Percentiles rank a stretch among this genome's conserved stretches.
Conservation (phyloP, 176 grass and related monocot species). For the Juncus inflexus region DNA sequence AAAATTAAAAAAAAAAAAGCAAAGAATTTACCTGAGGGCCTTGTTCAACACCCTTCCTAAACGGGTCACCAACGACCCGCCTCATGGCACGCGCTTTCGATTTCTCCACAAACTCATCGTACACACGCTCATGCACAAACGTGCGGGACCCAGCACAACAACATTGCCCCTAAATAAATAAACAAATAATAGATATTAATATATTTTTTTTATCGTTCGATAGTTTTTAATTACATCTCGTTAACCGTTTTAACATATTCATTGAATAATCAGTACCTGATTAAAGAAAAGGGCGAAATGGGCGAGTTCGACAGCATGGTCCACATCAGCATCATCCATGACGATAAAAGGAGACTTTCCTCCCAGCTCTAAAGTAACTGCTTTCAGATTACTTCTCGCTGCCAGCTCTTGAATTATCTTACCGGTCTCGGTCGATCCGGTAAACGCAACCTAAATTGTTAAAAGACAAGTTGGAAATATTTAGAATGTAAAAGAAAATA, state of each 20-base stretch:
- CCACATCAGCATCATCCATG: conserved; percentile 82
- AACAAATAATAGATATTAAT: conserved; percentile 6
- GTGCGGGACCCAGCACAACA: conserved; percentile 93
- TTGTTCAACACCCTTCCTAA: conserved; percentile 74
- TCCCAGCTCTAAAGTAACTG: conserved; percentile 87
- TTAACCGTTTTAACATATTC: conserved; percentile 4
- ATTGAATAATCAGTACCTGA: conserved; percentile 42
- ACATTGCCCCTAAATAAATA: conserved; percentile 68
- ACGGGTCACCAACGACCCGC: conserved; percentile 90
- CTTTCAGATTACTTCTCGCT: conserved; percentile 88
- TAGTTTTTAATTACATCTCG: not conserved
- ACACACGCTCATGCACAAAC: conserved; percentile 82
- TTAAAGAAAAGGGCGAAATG: conserved; percentile 92
- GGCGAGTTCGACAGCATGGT: conserved; percentile 84
- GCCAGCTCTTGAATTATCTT: conserved; percentile 77
- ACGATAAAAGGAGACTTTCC: conserved; percentile 92
- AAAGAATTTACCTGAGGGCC: conserved; percentile 61
- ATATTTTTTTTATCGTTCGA: not conserved
- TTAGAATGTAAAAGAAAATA: not conserved
- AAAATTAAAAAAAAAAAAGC: not conserved
- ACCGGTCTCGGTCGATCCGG: conserved; percentile 75
- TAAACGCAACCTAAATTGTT: conserved; percentile 65
- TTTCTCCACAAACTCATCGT: conserved; percentile 97
- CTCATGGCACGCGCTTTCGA: conserved; percentile 58
- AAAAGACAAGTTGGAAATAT: not conserved